Base-by-base conservation (phyloP, 1,284 basidiomycete genomes). In the Marasmius fiardii region DNA sequence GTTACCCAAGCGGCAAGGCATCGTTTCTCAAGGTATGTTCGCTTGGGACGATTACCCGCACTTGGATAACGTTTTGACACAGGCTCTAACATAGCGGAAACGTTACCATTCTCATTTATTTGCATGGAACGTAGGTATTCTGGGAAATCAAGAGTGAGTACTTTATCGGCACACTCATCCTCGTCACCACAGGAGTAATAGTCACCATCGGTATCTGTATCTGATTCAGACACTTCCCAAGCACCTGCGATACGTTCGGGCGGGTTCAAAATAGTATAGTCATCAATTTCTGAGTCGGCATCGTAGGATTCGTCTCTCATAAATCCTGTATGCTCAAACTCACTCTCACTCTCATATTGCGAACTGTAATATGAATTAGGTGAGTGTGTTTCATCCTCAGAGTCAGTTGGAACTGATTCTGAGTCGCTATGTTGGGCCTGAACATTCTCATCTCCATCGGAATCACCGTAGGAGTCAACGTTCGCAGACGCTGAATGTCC, bases 1-100 rank as follows among this genome's bases (percentile, higher is more conserved):
- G 14, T 43, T 1, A 58, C 14, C 20, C 39, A 54, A 1, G 31
- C 41, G 12, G 49, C 31, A 1, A 58, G 43, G 20, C 53, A 55
- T 3, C 45, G 45, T 11, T 55, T 55, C 7, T 55, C 47, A 14
- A n/a, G 33, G n/a, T 31, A 20, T 2, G 34, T 55, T 1, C 53
- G 53, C 3, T 28, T 33, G 0, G 53, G 53, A 16, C 53, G 53
- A 11, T n/a, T 50, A n/a, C 48, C 48, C 16, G 34, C 24, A 11
- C 23, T 10, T 3, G 44, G 23, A 8, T 35, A 8, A 8, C 16
- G 8, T 8, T 8, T 35, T 8, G 16, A 16, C 34, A 8, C 16
- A 8, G 34, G 34, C 34, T 35, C 34, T 8, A 35, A 16, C 16
- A 16, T 35, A 16, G 34, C 34, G 8, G 16, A 8, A 8, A 35